These are phyloP conservation scores for Didymosphaeria variabile DNA, from an alignment of 2,329 filamentous ascomycete species.

Conservation along the genomic window DNA sequence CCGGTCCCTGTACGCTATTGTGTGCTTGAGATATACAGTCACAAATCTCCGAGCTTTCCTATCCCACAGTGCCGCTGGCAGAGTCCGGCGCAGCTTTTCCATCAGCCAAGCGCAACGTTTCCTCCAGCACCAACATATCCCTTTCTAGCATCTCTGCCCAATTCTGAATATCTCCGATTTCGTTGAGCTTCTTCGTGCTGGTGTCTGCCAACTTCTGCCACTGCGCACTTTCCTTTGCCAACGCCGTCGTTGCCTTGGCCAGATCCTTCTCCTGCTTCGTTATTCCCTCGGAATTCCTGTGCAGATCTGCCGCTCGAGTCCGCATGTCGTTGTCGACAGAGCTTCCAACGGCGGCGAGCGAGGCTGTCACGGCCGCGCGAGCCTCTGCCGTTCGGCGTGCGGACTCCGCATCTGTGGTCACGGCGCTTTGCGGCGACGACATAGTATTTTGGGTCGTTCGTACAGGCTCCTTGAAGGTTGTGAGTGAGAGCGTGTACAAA, in stretches of 20 bases:
- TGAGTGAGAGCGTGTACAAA: slow-evolving; percentile 7
- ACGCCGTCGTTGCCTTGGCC: slow-evolving; percentile 64
- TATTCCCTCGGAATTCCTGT: slow-evolving; percentile 73
- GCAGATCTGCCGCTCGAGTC: slow-evolving; percentile 73
- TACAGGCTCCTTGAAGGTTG: slow-evolving; percentile 9
- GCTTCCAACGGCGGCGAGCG: slow-evolving; percentile 67
- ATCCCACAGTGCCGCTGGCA: slow-evolving; percentile 41
- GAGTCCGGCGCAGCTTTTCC: slow-evolving; percentile 34
- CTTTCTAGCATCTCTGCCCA: slow-evolving; percentile 81
- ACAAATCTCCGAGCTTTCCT: no score
- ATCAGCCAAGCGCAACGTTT: slow-evolving; percentile 51
- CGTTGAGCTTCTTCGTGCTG: slow-evolving; percentile 73
- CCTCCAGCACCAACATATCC: slow-evolving; percentile 52
- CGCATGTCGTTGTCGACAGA: slow-evolving; percentile 74
- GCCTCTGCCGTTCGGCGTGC: slow-evolving; percentile 56
- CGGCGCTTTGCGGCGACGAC: slow-evolving; percentile 18
- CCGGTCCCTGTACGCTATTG: no score
- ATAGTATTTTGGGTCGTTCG: slow-evolving; percentile 4
- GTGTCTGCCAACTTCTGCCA: slow-evolving; percentile 70
- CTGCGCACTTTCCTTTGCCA: slow-evolving; percentile 72
- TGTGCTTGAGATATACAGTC: no score
- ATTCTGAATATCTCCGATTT: slow-evolving; percentile 83
- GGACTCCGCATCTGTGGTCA: slow-evolving; percentile 43
- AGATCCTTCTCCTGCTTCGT: slow-evolving; percentile 74
- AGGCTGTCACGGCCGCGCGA: slow-evolving; percentile 60